Conservation (phyloP, 2,329 filamentous ascomycete species). For the Thermoascus crustaceus region DNA sequence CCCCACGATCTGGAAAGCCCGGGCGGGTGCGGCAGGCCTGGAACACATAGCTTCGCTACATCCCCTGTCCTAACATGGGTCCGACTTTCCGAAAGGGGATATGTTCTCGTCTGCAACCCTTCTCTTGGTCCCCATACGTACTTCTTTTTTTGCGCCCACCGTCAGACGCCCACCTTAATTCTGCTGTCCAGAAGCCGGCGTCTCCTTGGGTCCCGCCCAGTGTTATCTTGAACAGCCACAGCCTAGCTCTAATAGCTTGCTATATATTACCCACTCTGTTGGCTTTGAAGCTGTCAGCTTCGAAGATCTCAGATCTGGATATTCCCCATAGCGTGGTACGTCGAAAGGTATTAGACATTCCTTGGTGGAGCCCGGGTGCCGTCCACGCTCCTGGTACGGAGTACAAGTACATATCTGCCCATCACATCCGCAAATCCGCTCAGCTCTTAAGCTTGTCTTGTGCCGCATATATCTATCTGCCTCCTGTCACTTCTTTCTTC, state of each 20-base stretch:
- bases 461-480: too few species aligned
- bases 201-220: neutral
- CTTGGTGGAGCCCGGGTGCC: neutral
- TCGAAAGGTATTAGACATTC: constrained; percentile 3
- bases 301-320: constrained; percentile 18
- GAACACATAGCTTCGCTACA: neutral
- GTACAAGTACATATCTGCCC: constrained; percentile 1
- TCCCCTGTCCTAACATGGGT: neutral
- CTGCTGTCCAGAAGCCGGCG: too few species aligned
- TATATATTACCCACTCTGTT: constrained; percentile 8
- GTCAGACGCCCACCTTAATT: too few species aligned
- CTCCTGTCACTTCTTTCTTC: too few species aligned
- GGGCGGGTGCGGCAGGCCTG: neutral
- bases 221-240: constrained; percentile 2
- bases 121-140: too few species aligned
- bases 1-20: constrained; percentile 19
- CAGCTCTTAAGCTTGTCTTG: too few species aligned
- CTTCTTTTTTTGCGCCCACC: neutral
- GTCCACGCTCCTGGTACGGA: constrained; percentile 1
- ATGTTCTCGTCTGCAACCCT: neutral
- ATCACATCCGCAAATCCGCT: too few species aligned
- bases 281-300: constrained; percentile 11
- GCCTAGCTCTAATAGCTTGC: constrained; percentile 6
- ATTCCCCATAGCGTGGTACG: constrained; percentile 8
- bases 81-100: neutral